A percentile compares a stretch with the other conserved stretches of the same genome.
phyloP scores from a whole-genome alignment of 441 rosid genomes.

The Mallotus repandus region DNA sequence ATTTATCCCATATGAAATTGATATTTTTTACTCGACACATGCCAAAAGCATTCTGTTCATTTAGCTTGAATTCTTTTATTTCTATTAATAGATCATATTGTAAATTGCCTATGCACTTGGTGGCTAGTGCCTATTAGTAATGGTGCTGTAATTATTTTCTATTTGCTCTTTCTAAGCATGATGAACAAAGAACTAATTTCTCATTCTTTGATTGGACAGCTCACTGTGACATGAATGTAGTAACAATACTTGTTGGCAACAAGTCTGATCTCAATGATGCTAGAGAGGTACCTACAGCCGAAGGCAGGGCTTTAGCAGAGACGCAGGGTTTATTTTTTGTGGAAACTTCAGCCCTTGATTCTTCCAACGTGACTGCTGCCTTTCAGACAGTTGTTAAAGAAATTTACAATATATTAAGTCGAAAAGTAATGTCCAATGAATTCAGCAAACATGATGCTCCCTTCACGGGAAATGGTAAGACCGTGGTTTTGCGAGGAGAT shows the following conservation, averaged over 20 bases:
- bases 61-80: not conserved
- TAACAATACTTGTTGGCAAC: conserved; percentile 91
- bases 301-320: conserved; percentile 83
- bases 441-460: conserved; percentile 64
- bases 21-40: too few species aligned
- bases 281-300: conserved; percentile 67
- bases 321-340: conserved; percentile 83
- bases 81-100: not conserved
- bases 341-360: conserved; percentile 93
- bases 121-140: not conserved
- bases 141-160: not conserved
- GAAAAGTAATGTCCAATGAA: conserved; percentile 91
- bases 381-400: conserved; percentile 86
- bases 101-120: conserved; percentile 4
- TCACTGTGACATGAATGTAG: conserved; percentile 74
- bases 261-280: conserved; percentile 85
- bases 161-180: not conserved
- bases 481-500: conserved; percentile 57
- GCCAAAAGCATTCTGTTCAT: too few species aligned
- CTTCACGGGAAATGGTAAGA: conserved; percentile 59
- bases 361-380: conserved; percentile 77
- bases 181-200: conserved; percentile 10
- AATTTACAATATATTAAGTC: conserved; percentile 80
- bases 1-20: too few species aligned
- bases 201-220: conserved; percentile 40